phyloP scores from a whole-genome alignment of 805 yeast genomes.

The Nakazawaea sp. region DNA sequence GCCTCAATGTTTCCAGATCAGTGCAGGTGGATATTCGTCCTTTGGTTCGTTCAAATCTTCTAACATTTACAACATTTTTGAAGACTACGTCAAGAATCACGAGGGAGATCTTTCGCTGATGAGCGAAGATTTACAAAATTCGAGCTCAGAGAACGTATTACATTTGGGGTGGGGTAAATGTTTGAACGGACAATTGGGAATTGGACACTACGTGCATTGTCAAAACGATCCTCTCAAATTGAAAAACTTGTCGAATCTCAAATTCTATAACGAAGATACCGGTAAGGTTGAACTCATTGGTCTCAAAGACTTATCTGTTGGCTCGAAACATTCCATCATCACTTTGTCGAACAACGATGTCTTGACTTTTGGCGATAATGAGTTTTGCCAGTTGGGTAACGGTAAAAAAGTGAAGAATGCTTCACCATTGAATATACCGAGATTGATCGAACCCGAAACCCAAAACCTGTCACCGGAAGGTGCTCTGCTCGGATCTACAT shows the following conservation, averaged over 20 bases:
- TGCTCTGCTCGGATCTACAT: conserved; percentile 17
- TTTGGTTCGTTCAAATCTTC: conserved; percentile 36
- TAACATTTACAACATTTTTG: conserved; percentile 28
- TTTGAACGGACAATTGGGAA: conserved; percentile 78
- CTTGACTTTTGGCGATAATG: conserved; percentile 79
- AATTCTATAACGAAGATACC: conserved; percentile 47
- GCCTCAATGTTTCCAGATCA: conserved; percentile 43
- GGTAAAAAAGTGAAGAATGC: conserved; percentile 62
- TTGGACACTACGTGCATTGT: conserved; percentile 68
- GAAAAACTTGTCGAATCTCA: conserved; percentile 36
- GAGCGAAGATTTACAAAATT: not conserved
- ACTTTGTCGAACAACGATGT: conserved; percentile 60
- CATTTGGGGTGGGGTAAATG: conserved; percentile 78
- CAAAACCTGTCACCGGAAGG: conserved; percentile 10
- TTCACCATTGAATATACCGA: conserved; percentile 48
- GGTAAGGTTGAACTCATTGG: conserved; percentile 36
- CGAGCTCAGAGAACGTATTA: conserved; percentile 22
- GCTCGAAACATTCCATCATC: conserved; percentile 59
- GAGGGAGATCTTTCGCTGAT: conserved; percentile 13
- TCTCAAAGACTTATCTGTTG: conserved; percentile 49
- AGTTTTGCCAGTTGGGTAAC: conserved; percentile 76
- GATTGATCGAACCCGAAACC: conserved; percentile 45
- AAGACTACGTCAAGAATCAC: conserved; percentile 19
- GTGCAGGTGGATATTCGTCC: conserved; percentile 68
- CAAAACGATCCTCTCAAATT: conserved; percentile 61